Base-by-base conservation (phyloP, 2,329 filamentous ascomycete species). In the Colletotrichum higginsianum region DNA sequence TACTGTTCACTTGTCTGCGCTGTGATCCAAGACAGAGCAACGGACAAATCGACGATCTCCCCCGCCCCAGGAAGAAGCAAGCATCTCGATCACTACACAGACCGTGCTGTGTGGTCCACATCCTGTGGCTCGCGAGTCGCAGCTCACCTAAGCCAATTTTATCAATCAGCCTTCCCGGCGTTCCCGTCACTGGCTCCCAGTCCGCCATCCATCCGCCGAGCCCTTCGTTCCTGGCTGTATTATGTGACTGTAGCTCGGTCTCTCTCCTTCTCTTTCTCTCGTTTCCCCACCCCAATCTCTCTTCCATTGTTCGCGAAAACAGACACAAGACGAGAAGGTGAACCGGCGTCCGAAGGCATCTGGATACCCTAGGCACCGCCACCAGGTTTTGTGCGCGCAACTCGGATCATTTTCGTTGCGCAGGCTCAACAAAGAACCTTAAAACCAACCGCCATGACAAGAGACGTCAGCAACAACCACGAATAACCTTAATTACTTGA, bases 1-100 rank as follows among this genome's bases (percentile, higher is more conserved):
- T 57, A 57, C 30, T 13, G 16, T 61, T 44, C n/a, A 49, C 61
- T 55, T 61, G 35, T 64, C 30, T 49, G 47, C 55, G 38, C 56
- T 57, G 67, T 50, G 57, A 67, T 62, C 64, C n/a, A 55, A 67
- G 57, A 62, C 50, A 49, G 56, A 67, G 57, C 57, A 44, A 57
- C 50, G 57, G 50, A 35, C 64, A n/a, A 53, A 72, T 72, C 69
- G 65, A 72, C 65, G 68, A 64, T 71, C 65, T 23, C 42, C 35
- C 21, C 16, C 67, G 46, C 47, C 52, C 5, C 18, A 55, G 38
- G 52, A 64, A 68, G 53, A 58, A 68, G 61, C 44, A 65, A 53
- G 18, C 53, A 64, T 58, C 55, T 66, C 53, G 64, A 57, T 67
- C 46, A 52, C 61, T 42, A 66, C 47, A 47, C 49, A 26, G 21